Base-by-base conservation (phyloP, 768 basidiomycete genomes). In the Butyriboletus loyo region DNA sequence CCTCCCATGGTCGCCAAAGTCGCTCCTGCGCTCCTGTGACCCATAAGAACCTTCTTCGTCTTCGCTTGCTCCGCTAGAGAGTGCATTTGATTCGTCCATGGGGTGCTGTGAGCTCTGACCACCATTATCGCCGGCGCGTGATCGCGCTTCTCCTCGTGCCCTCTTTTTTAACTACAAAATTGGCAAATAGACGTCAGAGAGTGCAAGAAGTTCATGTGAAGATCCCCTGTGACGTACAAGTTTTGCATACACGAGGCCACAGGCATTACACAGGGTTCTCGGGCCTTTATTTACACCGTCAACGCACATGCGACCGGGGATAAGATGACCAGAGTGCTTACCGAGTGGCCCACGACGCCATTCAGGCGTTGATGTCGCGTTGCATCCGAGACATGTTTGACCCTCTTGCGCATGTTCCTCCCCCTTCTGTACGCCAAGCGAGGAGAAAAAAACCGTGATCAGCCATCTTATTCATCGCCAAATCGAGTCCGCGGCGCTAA, bases 241-340 rank as follows among this genome's bases (percentile, higher is more conserved):
- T 73, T 92, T 92, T 49, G 89, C 89, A 68, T 89, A 92, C 54
- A 92, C 89, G 58, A 92, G 80, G 49, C 89, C 89, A 69, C 89
- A 92, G 11, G 89, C 89, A 66, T 92, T 92, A 68, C 89, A 92
- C 48, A 92, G 73, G 49, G 89, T 91, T 65, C 89, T 79, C 22
- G 89, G 89, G 46, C 89, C 88, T 89, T 55, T 56, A 55, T 54
- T 59, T 57, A 54, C 56, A 60, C 55, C 43, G 54, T 71, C 63
- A 71, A 43, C 35, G 47, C 53, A 57, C 57, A 59, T 50, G 57
- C 54, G 30, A 50, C 60, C 58, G 54, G 50, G 56, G 61, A 56
- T 51, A 57, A 61, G 54, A 63, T 17, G 54, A 63, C 56, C 47
- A 52, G n/a, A 21, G 32, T 39, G 71, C 75, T 67, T 65, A 90